phyloP scores from a whole-genome alignment of 495 filamentous ascomycete species.

The Neurospora sp. region DNA sequence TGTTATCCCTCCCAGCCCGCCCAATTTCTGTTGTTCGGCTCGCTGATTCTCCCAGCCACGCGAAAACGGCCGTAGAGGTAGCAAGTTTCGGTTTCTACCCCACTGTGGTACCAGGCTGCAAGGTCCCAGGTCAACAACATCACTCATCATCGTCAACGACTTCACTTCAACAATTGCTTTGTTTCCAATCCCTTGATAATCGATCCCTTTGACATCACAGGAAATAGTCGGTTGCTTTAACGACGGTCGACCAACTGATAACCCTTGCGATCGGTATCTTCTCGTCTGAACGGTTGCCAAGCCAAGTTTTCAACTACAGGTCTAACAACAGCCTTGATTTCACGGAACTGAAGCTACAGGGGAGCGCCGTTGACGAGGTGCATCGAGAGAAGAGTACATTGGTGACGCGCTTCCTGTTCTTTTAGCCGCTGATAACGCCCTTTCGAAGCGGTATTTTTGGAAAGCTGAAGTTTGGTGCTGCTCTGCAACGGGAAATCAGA shows the following conservation, averaged over 20 bases:
- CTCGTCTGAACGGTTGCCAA: neutral
- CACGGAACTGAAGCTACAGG: neutral
- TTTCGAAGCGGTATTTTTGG: neutral
- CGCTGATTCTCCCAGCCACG: neutral
- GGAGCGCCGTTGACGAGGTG: neutral
- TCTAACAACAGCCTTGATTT: neutral
- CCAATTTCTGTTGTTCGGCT: neutral
- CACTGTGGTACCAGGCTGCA: neutral
- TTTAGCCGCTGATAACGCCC: neutral
- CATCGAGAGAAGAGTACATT: neutral
- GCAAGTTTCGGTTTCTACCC: neutral
- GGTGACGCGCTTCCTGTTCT: neutral
- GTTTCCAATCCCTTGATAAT: neutral
- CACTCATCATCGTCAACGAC: neutral
- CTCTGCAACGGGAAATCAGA: neutral
- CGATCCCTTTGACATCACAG: too few species aligned
- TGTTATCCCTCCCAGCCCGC: neutral
- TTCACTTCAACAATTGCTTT: neutral
- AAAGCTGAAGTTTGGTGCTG: neutral
- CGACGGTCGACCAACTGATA: too few species aligned
- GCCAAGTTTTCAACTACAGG: neutral
- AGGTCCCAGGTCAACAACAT: neutral
- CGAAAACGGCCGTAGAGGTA: neutral
- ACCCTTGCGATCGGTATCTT: too few species aligned
- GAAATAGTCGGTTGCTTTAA: too few species aligned